phyloP scores from a whole-genome alignment of 306 rosid species.

The Castanopsis chinensis region DNA sequence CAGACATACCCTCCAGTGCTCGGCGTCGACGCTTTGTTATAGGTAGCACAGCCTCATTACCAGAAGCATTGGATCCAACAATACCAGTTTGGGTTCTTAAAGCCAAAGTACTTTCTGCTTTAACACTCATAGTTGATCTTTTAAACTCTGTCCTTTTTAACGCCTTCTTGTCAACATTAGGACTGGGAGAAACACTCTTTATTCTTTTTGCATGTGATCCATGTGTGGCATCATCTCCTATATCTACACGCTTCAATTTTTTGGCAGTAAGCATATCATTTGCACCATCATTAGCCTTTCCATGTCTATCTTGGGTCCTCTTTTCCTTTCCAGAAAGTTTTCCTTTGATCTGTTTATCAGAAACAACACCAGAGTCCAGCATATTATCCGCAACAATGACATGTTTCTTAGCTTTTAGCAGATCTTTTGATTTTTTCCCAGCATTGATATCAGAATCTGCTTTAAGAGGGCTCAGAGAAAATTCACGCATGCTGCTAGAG shows the following conservation, averaged over 20 bases:
- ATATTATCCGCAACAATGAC: slow-evolving; percentile 37
- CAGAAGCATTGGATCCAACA: slow-evolving; percentile 39
- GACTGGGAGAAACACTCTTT: slow-evolving; percentile 41
- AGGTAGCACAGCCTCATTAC: slow-evolving; percentile 49
- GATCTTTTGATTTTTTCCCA: slow-evolving; percentile 50
- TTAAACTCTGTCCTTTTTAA: slow-evolving; percentile 48
- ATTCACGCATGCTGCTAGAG: slow-evolving; percentile 34
- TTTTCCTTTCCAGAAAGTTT: slow-evolving; percentile 40
- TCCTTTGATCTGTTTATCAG: slow-evolving; percentile 37
- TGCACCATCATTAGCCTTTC: slow-evolving; percentile 44
- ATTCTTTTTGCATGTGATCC: slow-evolving; percentile 41
- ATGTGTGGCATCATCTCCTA: slow-evolving; percentile 34
- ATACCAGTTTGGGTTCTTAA: slow-evolving; percentile 40
- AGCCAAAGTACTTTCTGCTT: slow-evolving; percentile 49
- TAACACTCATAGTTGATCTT: slow-evolving; percentile 43
- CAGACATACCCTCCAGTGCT: slow-evolving; percentile 52
- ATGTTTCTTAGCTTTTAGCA: slow-evolving; percentile 32
- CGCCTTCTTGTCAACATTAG: slow-evolving; percentile 43
- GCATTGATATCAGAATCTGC: slow-evolving; percentile 37
- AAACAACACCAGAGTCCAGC: slow-evolving; percentile 26
- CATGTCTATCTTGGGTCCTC: slow-evolving; percentile 44
- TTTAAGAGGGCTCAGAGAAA: slow-evolving; percentile 36
- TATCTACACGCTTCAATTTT: slow-evolving; percentile 52
- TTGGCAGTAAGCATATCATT: slow-evolving; percentile 57
- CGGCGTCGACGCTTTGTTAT: slow-evolving; percentile 46